Percentiles rank a stretch among this genome's conserved stretches.
phyloP scores from a whole-genome alignment of 192 early-diverging fungal genomes.

The Neocallimastix lanati region DNA sequence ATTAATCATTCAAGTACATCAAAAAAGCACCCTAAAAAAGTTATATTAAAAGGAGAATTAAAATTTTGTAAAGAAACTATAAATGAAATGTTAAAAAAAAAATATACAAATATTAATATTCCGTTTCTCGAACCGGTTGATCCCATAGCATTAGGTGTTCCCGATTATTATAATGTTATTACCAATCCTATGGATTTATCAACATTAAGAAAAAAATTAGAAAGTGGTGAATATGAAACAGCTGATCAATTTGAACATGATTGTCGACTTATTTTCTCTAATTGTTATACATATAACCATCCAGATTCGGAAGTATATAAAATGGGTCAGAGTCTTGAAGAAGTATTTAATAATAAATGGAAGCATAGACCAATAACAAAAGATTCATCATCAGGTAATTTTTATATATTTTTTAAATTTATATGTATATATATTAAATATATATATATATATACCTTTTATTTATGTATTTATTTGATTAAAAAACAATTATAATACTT shows the following conservation, averaged over 20 bases:
- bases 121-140: conserved; percentile 71
- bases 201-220: conserved; percentile 54
- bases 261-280: conserved; percentile 62
- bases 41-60: neutral
- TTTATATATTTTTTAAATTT: too few relatives aligned
- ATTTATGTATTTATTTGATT: too few relatives aligned
- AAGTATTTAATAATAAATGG: conserved; percentile 67
- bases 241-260: conserved; percentile 58
- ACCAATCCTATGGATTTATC: conserved; percentile 78
- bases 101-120: neutral
- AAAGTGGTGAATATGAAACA: conserved; percentile 35
- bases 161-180: conserved; percentile 66
- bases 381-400: neutral
- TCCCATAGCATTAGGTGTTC: conserved; percentile 61
- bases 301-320: conserved; percentile 34
- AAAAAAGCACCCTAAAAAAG: neutral
- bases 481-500: too few relatives aligned
- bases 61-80: neutral
- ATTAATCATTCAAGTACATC: neutral
- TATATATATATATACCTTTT: too few relatives aligned
- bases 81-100: neutral
- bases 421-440: too few relatives aligned
- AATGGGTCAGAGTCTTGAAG: conserved; percentile 51
- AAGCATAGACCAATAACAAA: conserved; percentile 11
- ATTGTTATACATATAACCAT: conserved; percentile 41